Percentiles rank a stretch among this genome's conserved stretches.
Conservation (phyloP, 1,139 yeast genomes). For the Yamadazyma blattariae region DNA sequence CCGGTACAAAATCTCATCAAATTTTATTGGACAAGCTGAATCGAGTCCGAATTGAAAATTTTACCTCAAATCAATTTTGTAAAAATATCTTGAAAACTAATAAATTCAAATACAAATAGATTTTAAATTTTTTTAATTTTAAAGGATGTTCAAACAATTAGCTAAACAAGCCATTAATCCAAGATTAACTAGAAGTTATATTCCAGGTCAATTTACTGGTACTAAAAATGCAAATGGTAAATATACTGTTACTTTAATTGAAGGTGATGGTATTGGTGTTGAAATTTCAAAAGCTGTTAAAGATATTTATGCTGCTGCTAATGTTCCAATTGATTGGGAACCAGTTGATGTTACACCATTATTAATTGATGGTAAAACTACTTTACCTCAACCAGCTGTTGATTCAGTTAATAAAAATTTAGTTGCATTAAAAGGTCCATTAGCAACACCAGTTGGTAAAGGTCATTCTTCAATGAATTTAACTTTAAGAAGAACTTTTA, state of each 20-base stretch:
- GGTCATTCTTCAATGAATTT: slow-evolving; percentile 97
- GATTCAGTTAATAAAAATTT: slow-evolving; percentile 88
- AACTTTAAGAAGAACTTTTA: slow-evolving; percentile 95
- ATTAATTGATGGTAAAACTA: slow-evolving; percentile 88
- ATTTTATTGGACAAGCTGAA: slow-evolving; percentile 1
- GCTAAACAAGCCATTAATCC: slow-evolving; percentile 31
- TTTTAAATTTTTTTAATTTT: too few species aligned
- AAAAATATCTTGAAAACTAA: too few species aligned
- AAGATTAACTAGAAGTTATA: slow-evolving; percentile 43
- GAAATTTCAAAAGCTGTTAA: slow-evolving; percentile 94
- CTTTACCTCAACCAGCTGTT: slow-evolving; percentile 90
- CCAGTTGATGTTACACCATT: slow-evolving; percentile 94
- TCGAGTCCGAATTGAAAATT: slow-evolving; percentile 5
- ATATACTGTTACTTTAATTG: slow-evolving; percentile 91
- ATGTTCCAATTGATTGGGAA: slow-evolving; percentile 97
- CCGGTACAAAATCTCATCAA: too few species aligned
- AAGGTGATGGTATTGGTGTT: slow-evolving; percentile 98
- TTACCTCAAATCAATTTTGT: slow-evolving; percentile 4
- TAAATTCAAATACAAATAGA: too few species aligned
- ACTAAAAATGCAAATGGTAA: slow-evolving; percentile 55
- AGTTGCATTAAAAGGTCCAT: slow-evolving; percentile 96
- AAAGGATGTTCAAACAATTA: slow-evolving; percentile 46
- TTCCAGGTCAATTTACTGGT: slow-evolving; percentile 53
- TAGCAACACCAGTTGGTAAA: slow-evolving; percentile 98
- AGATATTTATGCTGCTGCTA: slow-evolving; percentile 86